Base-by-base conservation (phyloP, 2,329 filamentous ascomycete species). In the Dactylellina haptotyla region DNA sequence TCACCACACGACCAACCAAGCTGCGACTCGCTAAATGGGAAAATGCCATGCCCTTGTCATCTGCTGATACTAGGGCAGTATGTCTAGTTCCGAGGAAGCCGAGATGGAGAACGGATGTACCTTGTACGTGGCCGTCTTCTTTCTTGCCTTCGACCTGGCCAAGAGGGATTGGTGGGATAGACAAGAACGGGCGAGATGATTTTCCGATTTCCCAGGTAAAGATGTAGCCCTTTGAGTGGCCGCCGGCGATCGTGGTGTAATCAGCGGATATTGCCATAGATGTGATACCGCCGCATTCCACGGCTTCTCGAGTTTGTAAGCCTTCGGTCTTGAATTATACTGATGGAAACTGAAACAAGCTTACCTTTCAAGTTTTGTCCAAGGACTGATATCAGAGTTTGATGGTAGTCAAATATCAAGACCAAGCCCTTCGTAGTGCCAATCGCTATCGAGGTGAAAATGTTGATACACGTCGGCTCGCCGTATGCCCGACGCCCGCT, bases 11-110 rank as follows among this genome's bases (percentile, higher is more conserved):
- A 4, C 90, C 93, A 20, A 99, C 85, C 37, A 96, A 89, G 1
- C 95, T 96, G 77, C 96, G 86, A 8, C 92, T 96, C 8, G 95
- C 96, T 8, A 99, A 86, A 81, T 99, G 96, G 2, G 95, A 97
- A 80, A 99, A 99, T 0, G 95, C 94, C 96, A 99, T 99, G 18
- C 96, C 95, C 53, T 88, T 88, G 78, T 96, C 91, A 81, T 99
- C 93, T 1, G 95, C 95, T 2, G 95, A 99, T 9, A 98, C 93
- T 3, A 99, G 84, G 2, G 96, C 95, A 12, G 95, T 99, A 78
- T 95, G 93, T 70, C 96, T 87, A 2, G 92, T 97, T 5, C 94
- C 95, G 4, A 99, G 84, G 79, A 99, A 99, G 0, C 94, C 95
- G n/a, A 99, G 82, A 80, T 99, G 93, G 4, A 95, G 88, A 46